Base-by-base conservation (phyloP, 495 filamentous ascomycete species). In the Bacidia rubella region DNA sequence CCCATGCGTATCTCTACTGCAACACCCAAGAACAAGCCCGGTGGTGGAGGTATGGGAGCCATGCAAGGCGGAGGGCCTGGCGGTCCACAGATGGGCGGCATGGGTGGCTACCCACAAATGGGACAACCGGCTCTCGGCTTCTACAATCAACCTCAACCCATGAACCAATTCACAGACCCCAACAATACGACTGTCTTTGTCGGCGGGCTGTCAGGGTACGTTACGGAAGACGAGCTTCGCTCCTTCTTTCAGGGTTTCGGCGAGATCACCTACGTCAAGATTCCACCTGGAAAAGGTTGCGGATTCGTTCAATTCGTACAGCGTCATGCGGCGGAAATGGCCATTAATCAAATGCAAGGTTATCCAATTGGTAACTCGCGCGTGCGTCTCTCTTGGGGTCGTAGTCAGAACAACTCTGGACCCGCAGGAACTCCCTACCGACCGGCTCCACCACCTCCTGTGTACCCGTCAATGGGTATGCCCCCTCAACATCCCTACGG, bases 131-230 rank as follows among this genome's bases (percentile, higher is more conserved):
- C 83, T 17, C 82, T 89, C 71, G 81, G 79, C 47, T 89, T 82
- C 73, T 90, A 87, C 66, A 85, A 84, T 53, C 78, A 82, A 54
- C 82, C 82, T 51, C 89, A 95, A 70, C 89, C 89, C 15, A 99
- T 99, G 92, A 99, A 99, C 69, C 92, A 99, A 70, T 99, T 99
- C 72, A 99, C 92, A 27, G 92, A 99, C 61, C 92, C 92, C n/a
- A 99, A 99, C 77, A 99, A 99, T 74, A 99, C 92, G 44, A 99
- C 92, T 22, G 92, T 99, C 55, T 99, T 99, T 62, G 92, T 99
- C 54, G 92, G 92, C 60, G 92, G 92, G 43, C 80, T 99, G 2
- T 96, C 90, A 29, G 92, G 92, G 49, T 99, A 99, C 64, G 92
- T 99, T 47, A 99, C 92, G 52, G 92, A 99, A 73, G 92, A 99